A percentile compares a stretch with the other conserved stretches of the same genome.
phyloP scores from a whole-genome alignment of 2,329 filamentous ascomycete genomes.

The Penicillium thymicola region DNA sequence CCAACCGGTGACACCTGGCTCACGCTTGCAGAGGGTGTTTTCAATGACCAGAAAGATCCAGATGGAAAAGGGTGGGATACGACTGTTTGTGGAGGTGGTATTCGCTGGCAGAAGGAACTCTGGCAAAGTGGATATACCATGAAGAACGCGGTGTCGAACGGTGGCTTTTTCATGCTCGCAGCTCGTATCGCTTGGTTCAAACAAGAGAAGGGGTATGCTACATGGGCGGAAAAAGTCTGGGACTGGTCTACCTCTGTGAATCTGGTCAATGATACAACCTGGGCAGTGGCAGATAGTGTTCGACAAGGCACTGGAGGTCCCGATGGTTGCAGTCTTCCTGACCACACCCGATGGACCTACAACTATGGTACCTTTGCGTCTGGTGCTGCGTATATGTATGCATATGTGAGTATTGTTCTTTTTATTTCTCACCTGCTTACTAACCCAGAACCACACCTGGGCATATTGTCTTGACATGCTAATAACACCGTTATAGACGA shows the following conservation, averaged over 20 bases:
- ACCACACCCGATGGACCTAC: conserved; percentile 64
- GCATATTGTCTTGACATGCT: not conserved
- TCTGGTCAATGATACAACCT: conserved; percentile 57
- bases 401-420: not conserved
- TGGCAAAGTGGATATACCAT: conserved; percentile 67
- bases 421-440: no score
- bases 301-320: conserved; percentile 39
- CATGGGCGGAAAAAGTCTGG: conserved; percentile 59
- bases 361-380: conserved; percentile 57
- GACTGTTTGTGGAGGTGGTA: not conserved
- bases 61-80: not conserved
- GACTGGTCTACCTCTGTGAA: conserved; percentile 56
- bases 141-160: conserved; percentile 78
- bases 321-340: conserved; percentile 59
- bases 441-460: no score
- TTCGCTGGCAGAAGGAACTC: conserved; percentile 2
- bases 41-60: not conserved
- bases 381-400: conserved; percentile 37
- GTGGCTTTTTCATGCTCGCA: conserved; percentile 73
- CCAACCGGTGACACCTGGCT: conserved; percentile 1
- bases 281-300: conserved; percentile 63
- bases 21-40: not conserved
- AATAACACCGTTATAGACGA: not conserved
- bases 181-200: conserved; percentile 67
- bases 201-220: conserved; percentile 60